Evolutionary conservation across 1,139 yeast species (phyloP).

Genomic region (Kurtzmaniella natalensis): DNA sequence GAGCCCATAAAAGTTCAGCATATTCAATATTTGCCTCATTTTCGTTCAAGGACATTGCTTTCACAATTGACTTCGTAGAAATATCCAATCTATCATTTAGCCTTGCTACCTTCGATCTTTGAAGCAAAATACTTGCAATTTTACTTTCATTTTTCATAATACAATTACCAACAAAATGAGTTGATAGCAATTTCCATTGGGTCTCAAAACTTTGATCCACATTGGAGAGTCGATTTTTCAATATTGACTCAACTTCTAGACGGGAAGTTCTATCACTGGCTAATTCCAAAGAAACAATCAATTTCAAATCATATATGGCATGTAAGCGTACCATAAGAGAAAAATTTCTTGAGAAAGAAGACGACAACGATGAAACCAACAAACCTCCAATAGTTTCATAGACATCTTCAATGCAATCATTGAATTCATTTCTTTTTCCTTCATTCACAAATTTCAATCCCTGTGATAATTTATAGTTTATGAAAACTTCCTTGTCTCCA

Average conservation of each 20-base stretch:
- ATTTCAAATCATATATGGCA: conserved; percentile 59
- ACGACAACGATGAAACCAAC: conserved; percentile 57
- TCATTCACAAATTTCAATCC: conserved; percentile 45
- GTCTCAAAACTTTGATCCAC: conserved; percentile 60
- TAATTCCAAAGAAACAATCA: conserved; percentile 17
- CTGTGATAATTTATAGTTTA: conserved; percentile 63
- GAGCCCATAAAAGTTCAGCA: conserved; percentile 84
- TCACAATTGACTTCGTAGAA: conserved; percentile 69
- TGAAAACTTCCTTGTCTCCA: conserved; percentile 51
- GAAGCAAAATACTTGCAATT: conserved; percentile 49
- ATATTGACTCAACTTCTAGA: conserved; percentile 18
- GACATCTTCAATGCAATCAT: conserved; percentile 44
- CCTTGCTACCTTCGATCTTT: conserved; percentile 64
- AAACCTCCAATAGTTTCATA: conserved; percentile 55
- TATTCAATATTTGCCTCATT: conserved; percentile 69
- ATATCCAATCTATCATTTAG: conserved; percentile 66
- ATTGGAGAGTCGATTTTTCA: conserved; percentile 39
- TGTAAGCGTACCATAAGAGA: conserved; percentile 62
- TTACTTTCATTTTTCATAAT: conserved; percentile 27
- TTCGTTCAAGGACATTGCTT: conserved; percentile 51
- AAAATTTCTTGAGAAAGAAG: conserved; percentile 52
- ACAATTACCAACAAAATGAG: conserved; percentile 54
- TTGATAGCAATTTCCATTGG: conserved; percentile 56
- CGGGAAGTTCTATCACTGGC: conserved; percentile 11
- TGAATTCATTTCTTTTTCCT: conserved; percentile 24